Base-by-base conservation (phyloP, 2,329 filamentous ascomycete genomes). In the Madurella mycetomatis region DNA sequence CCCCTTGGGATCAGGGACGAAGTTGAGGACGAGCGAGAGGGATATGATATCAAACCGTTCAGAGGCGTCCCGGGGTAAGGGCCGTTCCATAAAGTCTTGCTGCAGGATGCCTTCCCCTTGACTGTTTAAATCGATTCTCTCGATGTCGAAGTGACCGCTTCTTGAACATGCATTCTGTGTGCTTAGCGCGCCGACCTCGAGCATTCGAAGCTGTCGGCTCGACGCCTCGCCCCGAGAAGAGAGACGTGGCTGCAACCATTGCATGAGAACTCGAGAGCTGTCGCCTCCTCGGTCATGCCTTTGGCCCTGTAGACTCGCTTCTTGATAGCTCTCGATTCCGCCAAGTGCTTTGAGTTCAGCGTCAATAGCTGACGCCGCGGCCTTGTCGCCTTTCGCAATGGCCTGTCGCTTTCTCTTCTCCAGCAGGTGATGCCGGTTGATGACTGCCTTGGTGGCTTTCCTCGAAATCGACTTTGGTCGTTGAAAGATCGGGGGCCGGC, bases 61-160 rank as follows among this genome's bases (percentile, higher is more conserved):
- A 0, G 73, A 69, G 5, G 80, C 74, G 18, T 78, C 69, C 5
- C 67, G 68, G 0, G 92, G 92, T 2, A 92, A 70, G 0, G 91
- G 88, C 25, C 91, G 80, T 62, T 90, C 74, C 92, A 99, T 96
- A 66, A 99, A 97, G 69, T 99, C 90, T 67, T 96, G 90, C 69
- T 95, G 84, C 54, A 85, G 68, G 61, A 99, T 99, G 0, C 84
- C 85, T 1, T 86, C 77, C 45, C 85, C 86, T 66, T 95, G 90
- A 56, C 91, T 94, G 70, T 95, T 88, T 53, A 99, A 74, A 67
- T 99, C 94, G 68, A 99, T 96, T 60, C 91, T 83, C 57, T 85
- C 81, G 64, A 95, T 83, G 37, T 87, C 76, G 63, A 97, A 88
- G 42, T 81, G 67, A 7, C 77, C 77, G 57, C 86, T 87, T 56